Evolutionary conservation across 2,329 filamentous ascomycete species (phyloP), one percentile per base, ranked within the genome.

Genomic region (Arthrinium phaeospermum): DNA sequence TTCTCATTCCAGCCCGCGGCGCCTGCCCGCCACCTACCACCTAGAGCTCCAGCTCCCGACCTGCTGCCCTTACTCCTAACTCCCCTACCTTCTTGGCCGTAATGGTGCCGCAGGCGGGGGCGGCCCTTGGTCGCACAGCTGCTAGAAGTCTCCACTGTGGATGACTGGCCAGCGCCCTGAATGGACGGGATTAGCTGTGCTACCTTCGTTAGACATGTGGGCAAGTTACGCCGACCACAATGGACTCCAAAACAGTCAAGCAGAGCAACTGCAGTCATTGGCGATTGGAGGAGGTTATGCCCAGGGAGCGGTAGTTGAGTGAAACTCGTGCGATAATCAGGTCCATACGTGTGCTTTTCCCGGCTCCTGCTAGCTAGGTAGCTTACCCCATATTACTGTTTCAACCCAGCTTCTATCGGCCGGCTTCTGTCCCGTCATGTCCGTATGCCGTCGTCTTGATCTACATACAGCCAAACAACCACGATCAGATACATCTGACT

Each of bases 201-300:
- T 30, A 47, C 67, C 30, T 68, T 68, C 67, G 53, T 61, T 46
- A 68, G 30, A 22, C 67, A 68, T 47, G 67, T 68, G 67, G 67
- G 67, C 46, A 34, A 68, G 67, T 30, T 47, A 68, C 67, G 67
- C 46, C 67, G 67, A 68, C 47, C 45, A 37, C 6, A 69, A n/a
- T 30, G 45, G 45, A 19, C 67, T 69, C 19, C 8, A 49, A 34
- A 69, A n/a, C 46, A 47, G 67, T 22, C 34, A 64, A 34, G 34
- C 57, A 64, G 34, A n/a, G 8, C 34, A 34, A n/a, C 57, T n/a
- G 22, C 53, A 61, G 30, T 10, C 30, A 41, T 24, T 24, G 37
- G 37, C 37, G 37, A 41, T 41, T 64, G 34, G 57, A 41, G 30
- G 34, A 41, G 57, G 8, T 4, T n/a, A 41, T 34, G 34, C 34